These are phyloP conservation scores for Nakazawaea wickerhamii DNA, from an alignment of 805 yeast genomes.

Conservation along the genomic window DNA sequence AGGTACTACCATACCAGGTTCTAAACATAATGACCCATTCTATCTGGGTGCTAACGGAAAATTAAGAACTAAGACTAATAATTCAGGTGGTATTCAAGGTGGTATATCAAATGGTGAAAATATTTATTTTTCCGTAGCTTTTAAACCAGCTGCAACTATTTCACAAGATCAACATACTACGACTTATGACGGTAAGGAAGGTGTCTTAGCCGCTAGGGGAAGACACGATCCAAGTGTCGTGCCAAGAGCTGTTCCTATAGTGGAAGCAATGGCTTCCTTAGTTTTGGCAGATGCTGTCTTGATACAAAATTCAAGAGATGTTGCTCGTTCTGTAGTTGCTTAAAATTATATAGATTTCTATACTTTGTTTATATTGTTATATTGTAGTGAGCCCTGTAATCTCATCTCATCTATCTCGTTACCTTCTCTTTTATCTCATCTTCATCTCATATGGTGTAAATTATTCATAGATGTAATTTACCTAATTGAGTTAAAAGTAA, in stretches of 20 bases:
- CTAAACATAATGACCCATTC: constrained; percentile 90
- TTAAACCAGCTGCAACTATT: constrained; percentile 97
- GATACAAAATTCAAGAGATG: constrained; percentile 82
- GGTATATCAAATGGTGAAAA: constrained; percentile 96
- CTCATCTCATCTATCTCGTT: too few relatives aligned
- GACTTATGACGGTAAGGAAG: constrained; percentile 82
- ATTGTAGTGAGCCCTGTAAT: too few relatives aligned
- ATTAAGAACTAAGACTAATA: constrained; percentile 83
- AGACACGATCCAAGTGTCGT: constrained; percentile 99
- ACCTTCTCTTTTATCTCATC: too few relatives aligned
- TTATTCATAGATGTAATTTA: too few relatives aligned
- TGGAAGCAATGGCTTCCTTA: constrained; percentile 97
- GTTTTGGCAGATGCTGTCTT: constrained; percentile 82
- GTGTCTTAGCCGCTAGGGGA: constrained; percentile 91
- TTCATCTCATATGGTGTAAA: too few relatives aligned
- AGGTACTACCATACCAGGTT: constrained; percentile 88
- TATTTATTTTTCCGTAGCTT: constrained; percentile 91
- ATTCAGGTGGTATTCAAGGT: constrained; percentile 97
- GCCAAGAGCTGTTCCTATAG: constrained; percentile 97
- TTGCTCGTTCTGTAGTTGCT: constrained; percentile 30
- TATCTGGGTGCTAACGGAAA: constrained; percentile 53
- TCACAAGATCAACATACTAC: constrained; percentile 88
- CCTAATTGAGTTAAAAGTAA: too few relatives aligned
- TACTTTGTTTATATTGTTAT: too few relatives aligned
- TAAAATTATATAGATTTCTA: background rate